Base-by-base conservation (phyloP, 2,329 filamentous ascomycete genomes). In the Pyrenophora seminiperda region DNA sequence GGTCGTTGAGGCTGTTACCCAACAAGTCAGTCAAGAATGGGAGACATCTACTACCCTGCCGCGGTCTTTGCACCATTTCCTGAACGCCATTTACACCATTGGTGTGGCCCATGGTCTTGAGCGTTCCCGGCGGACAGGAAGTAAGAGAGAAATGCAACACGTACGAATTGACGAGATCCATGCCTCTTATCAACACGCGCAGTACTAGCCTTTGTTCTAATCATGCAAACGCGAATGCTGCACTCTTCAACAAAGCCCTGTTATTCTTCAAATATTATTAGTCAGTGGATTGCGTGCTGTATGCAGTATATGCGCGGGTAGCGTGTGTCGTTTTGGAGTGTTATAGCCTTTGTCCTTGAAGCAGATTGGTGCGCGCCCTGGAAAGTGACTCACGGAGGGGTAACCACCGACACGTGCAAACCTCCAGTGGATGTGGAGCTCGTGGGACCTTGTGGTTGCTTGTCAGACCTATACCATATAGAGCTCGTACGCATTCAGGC, bases 1-100 rank as follows among this genome's bases (percentile, higher is more conserved):
- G 89, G 70, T 93, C 92, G 81, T 94, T 91, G 72, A 97, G 83
- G 79, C 91, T 96, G 61, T 67, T 62, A n/a, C 62, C 65, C 47
- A 70, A 47, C 15, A 65, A 49, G 70, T 74, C 67, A 74, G 72
- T 75, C 61, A 76, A 57, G 59, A 63, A 72, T 29, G 67, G 73
- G 38, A 73, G 56, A 63, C 65, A 67, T 37, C 70, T 62, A 47
- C 67, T 71, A 14, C 61, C 62, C 51, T 62, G 63, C 19, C 67
- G 67, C 50, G 62, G 57, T 42, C 67, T 56, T 34, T 57, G 54
- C 33, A 48, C 47, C 18, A 65, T 50, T 30, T 49, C 58, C 31
- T 64, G 57, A 37, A 59, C 46, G 22, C 55, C 61, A 46, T 57
- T 58, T 30, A 45, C 48, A 42, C 59, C 58, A 27, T 63, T 58